Base-by-base conservation (phyloP, 2,329 filamentous ascomycete genomes). In the Botrytis aclada region DNA sequence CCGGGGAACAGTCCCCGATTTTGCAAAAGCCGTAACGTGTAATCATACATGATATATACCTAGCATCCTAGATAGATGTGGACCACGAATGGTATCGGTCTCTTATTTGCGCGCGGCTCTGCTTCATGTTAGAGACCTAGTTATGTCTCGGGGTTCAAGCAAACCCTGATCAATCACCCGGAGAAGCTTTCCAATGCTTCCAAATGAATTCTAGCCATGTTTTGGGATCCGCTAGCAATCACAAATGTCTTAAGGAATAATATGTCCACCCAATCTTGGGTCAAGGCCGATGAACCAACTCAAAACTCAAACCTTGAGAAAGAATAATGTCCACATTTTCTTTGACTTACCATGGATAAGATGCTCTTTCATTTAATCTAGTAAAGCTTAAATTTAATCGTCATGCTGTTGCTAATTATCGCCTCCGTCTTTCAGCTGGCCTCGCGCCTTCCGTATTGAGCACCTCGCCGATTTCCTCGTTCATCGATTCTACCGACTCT, bases 91-190 rank as follows among this genome's bases (percentile, higher is more conserved):
- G 45, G 20, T 51, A n/a, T 29, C 12, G 51, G 22, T 29, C 39
- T 62, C 60, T 61, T 37, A 60, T 70, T 70, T 70, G 67, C 56
- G 56, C 67, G 54, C 67, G 54, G 67, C 54, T 70, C 54, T 58
- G 41, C 67, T 70, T 70, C 54, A 58, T 39, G n/a, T 39, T 45
- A 64, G 43, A 20, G 29, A 51, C 25, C 22, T 37, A 51, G 47
- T 25, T 9, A 64, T 66, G 70, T 65, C 60, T 71, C 60, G 61
- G 70, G 41, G 60, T 18, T 66, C 32, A 66, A 34, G 37, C 20
- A 18, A 45, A n/a, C 41, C 39, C 20, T 39, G 45, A 54, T 71
- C 47, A 56, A 66, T 54, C 20, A 29, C 29, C 22, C 37, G 70
- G 51, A 67, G 64, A 67, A 54, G 64, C 45, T 47, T 54, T 67